Conservation (phyloP, 805 yeast species). For the Hanseniaspora guilliermondii region DNA sequence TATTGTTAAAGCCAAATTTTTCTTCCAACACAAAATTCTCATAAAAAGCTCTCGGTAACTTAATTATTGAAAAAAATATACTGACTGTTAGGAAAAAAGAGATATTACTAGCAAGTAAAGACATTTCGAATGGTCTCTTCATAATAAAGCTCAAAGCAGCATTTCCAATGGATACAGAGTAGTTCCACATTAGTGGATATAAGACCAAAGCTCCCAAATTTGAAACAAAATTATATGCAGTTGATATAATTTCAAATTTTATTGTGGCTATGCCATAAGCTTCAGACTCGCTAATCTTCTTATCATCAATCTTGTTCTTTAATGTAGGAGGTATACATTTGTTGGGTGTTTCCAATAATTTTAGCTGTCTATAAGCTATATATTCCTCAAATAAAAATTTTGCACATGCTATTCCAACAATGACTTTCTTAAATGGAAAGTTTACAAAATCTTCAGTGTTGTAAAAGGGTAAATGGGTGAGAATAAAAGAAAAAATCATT, state of each 20-base stretch:
- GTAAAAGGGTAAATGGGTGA: no score
- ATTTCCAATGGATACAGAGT: slow-evolving; percentile 32
- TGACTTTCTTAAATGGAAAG: slow-evolving; percentile 68
- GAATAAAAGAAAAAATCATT: no score
- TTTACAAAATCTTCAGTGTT: no score
- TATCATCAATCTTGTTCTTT: slow-evolving; percentile 52
- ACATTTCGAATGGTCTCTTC: slow-evolving; percentile 19
- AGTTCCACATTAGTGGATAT: slow-evolving; percentile 53
- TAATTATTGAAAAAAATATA: slow-evolving; percentile 26
- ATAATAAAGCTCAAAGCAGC: slow-evolving; percentile 23
- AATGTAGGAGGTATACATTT: slow-evolving; percentile 56
- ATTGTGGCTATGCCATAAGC: slow-evolving; percentile 70
- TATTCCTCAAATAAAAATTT: slow-evolving; percentile 66
- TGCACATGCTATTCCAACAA: slow-evolving; percentile 61
- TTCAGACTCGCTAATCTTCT: slow-evolving; percentile 65
- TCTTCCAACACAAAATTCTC: slow-evolving; percentile 82
- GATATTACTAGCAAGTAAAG: slow-evolving; percentile 54
- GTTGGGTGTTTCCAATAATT: slow-evolving; percentile 36
- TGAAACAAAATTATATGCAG: no score
- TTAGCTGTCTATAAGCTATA: slow-evolving; percentile 65
- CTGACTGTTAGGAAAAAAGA: slow-evolving; percentile 47
- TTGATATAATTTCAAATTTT: slow-evolving; percentile 44
- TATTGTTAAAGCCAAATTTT: slow-evolving; percentile 83
- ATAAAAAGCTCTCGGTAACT: slow-evolving; percentile 63
- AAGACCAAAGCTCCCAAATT: slow-evolving; percentile 40